phyloP scores from a whole-genome alignment of 2,329 filamentous ascomycete genomes.

The Monilinia aucupariae region DNA sequence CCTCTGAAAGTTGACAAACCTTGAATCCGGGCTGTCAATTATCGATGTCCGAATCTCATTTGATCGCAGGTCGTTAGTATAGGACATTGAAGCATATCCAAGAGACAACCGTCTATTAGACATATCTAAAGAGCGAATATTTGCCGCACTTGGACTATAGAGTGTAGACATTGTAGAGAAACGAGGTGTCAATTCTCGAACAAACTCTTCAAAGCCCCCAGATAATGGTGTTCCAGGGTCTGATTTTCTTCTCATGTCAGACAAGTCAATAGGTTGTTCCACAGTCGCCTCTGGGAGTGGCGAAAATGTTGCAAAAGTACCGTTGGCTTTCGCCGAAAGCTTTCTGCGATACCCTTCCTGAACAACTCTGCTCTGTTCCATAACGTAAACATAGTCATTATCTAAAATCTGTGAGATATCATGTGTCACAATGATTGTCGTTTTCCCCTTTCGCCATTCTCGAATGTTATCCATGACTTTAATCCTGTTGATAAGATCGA shows the following conservation, averaged over 20 bases:
- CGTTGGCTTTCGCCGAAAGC: slow-evolving; percentile 43
- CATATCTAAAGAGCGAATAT: not conserved
- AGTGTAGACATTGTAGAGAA: slow-evolving; percentile 11
- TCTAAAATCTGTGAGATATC: slow-evolving; percentile 70
- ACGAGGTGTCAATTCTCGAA: slow-evolving; percentile 1
- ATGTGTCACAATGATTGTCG: slow-evolving; percentile 90
- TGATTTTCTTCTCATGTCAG: slow-evolving; percentile 16
- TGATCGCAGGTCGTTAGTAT: slow-evolving; percentile 22
- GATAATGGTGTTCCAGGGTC: slow-evolving; percentile 17
- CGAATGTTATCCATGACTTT: slow-evolving; percentile 71
- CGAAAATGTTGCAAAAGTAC: slow-evolving; percentile 44
- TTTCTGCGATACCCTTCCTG: slow-evolving; percentile 61
- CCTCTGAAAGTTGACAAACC: not conserved
- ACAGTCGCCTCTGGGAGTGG: slow-evolving; percentile 20
- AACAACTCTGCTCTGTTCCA: slow-evolving; percentile 64
- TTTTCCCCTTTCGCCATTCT: slow-evolving; percentile 71
- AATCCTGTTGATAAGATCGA: slow-evolving; percentile 67
- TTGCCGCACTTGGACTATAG: not conserved
- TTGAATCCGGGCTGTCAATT: not conserved
- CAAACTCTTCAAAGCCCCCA: slow-evolving; percentile 6
- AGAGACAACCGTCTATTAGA: slow-evolving; percentile 19
- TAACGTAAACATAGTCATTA: slow-evolving; percentile 72
- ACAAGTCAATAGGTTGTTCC: not conserved
- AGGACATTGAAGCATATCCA: slow-evolving; percentile 20
- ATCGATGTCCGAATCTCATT: slow-evolving; percentile 24